Conservation (phyloP, 768 basidiomycete genomes). For the Trametes punicea region DNA sequence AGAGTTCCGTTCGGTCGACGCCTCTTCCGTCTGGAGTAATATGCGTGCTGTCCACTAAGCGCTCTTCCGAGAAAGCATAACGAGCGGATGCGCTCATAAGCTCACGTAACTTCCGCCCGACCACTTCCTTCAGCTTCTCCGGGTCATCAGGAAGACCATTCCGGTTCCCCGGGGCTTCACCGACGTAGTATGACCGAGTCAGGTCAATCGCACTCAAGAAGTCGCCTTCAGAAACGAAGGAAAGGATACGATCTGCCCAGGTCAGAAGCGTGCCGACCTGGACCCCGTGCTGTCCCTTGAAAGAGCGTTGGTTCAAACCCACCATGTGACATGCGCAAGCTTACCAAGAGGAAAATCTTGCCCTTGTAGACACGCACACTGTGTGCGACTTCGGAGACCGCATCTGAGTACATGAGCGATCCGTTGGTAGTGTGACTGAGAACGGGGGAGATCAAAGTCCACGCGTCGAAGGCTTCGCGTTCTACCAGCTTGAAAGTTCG, state of each 20-base stretch:
- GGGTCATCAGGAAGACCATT: conserved; percentile 78
- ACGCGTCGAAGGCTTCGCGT: conserved; percentile 52
- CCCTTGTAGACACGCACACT: conserved; percentile 84
- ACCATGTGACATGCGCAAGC: conserved; percentile 24
- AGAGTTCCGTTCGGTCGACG: conserved; percentile 87
- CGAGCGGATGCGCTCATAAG: conserved; percentile 84
- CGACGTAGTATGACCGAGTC: conserved; percentile 75
- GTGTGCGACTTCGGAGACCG: conserved; percentile 54
- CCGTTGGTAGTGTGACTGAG: conserved; percentile 45
- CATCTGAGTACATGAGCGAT: conserved; percentile 45
- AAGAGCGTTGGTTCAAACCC: conserved; percentile 1
- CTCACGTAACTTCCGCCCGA: conserved; percentile 74
- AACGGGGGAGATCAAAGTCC: conserved; percentile 53
- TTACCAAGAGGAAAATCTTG: conserved; percentile 85
- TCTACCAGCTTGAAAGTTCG: conserved; percentile 58
- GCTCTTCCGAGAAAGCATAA: conserved; percentile 93
- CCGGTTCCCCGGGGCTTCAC: conserved; percentile 77
- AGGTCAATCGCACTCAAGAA: conserved; percentile 90
- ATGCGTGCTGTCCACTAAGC: conserved; percentile 89
- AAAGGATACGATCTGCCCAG: conserved; percentile 92
- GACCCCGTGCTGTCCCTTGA: conserved; percentile 60
- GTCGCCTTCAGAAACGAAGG: conserved; percentile 79
- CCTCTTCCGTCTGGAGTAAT: conserved; percentile 78
- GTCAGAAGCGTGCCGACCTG: conserved; percentile 84
- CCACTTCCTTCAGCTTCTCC: conserved; percentile 53